phyloP scores from a whole-genome alignment of 2,329 filamentous ascomycete genomes.

The Xylariaceae sp. region DNA sequence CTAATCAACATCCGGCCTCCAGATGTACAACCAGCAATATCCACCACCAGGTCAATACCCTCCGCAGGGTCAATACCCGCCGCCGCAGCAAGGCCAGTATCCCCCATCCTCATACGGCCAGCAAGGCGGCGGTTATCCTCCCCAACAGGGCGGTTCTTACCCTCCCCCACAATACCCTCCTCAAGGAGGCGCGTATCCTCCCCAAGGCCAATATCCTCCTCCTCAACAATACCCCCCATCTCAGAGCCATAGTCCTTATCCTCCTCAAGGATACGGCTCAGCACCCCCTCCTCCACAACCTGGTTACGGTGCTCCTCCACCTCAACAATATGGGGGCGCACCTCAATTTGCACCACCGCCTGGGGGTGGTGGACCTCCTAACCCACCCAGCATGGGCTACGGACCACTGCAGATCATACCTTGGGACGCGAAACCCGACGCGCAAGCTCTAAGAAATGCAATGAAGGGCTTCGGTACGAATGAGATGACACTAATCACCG shows the following conservation, averaged over 20 bases:
- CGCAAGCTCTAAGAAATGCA: constrained; percentile 68
- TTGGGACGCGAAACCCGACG: constrained; percentile 65
- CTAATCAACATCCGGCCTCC: not conserved
- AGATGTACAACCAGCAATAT: constrained; percentile 18
- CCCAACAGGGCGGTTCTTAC: constrained; percentile 15
- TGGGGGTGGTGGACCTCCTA: constrained; percentile 42
- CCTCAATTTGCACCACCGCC: constrained; percentile 29
- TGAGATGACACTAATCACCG: constrained; percentile 69
- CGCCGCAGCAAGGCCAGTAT: constrained; percentile 21
- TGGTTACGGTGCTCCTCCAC: constrained; percentile 36
- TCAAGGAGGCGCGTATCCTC: constrained; percentile 14
- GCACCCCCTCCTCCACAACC: constrained; percentile 25
- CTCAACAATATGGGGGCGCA: constrained; percentile 38
- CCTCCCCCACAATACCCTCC: constrained; percentile 24
- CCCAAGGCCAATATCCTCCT: constrained; percentile 33
- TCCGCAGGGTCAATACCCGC: constrained; percentile 28
- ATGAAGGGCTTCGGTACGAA: constrained; percentile 96
- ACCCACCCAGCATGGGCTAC: constrained; percentile 70
- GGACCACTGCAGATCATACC: constrained; percentile 64
- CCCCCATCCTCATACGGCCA: constrained; percentile 34
- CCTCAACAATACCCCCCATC: constrained; percentile 37
- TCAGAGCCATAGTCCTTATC: constrained; percentile 34
- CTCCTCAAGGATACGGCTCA: constrained; percentile 33
- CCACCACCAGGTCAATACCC: constrained; percentile 34
- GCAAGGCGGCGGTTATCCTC: constrained; percentile 29